These are phyloP conservation scores for Pythium aquatile DNA, from an alignment of 352 stramenopile genomes.

Conservation along the genomic window DNA sequence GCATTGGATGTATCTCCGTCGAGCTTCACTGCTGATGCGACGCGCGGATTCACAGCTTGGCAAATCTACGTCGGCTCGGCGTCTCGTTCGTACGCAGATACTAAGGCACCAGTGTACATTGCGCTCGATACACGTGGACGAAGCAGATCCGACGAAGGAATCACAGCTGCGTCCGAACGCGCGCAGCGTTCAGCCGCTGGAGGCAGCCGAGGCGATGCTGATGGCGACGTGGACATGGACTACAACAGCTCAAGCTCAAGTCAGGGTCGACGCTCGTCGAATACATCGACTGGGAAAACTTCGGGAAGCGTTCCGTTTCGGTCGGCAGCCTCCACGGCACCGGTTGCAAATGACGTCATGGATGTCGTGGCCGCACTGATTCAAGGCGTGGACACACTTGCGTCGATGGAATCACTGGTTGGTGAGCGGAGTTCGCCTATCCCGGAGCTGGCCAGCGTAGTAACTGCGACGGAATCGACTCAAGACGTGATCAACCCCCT, in stretches of 20 bases:
- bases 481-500: constrained; percentile 20
- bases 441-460: background rate
- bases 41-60: constrained; percentile 16
- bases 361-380: constrained; percentile 12
- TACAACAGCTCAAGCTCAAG: background rate
- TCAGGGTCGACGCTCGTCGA: background rate
- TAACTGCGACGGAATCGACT: background rate
- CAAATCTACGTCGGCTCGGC: constrained; percentile 5
- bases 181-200: background rate
- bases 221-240: background rate
- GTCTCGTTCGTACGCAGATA: constrained; percentile 8
- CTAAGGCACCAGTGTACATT: constrained; percentile 47
- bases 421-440: background rate
- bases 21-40: constrained; percentile 4
- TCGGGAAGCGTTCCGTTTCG: background rate
- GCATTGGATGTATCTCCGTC: constrained; percentile 9
- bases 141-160: background rate
- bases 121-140: constrained; percentile 46
- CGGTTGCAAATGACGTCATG: background rate
- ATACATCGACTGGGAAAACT: background rate
- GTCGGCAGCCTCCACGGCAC: background rate
- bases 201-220: background rate
- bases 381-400: background rate
- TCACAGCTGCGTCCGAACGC: background rate
- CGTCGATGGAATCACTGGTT: background rate